Percentiles rank a stretch among this genome's conserved stretches.
Conservation (phyloP, 2,329 filamentous ascomycete species). For the Alternaria viburni region DNA sequence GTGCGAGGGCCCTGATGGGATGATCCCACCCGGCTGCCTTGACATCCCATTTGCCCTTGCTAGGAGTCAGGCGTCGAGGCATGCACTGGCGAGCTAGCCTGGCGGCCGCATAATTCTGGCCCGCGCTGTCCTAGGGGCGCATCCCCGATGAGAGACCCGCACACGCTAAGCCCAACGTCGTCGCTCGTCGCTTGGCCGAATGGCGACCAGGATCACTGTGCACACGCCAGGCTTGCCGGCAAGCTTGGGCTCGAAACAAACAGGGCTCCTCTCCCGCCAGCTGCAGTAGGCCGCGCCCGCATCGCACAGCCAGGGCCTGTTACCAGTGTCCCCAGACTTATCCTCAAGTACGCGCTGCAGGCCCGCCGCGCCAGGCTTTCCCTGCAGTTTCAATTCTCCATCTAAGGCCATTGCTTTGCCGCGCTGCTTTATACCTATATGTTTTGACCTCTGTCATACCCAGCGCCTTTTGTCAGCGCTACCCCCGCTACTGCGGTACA, state of each 20-base stretch:
- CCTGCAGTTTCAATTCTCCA: conserved; percentile 37
- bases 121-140: conserved; percentile 33
- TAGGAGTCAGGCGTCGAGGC: conserved; percentile 32
- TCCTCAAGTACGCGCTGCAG: conserved; percentile 47
- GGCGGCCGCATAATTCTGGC: conserved; percentile 39
- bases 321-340: conserved; percentile 38
- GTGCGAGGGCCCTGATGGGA: conserved; percentile 31
- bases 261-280: conserved; percentile 37
- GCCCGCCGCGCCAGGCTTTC: conserved; percentile 38
- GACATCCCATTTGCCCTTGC: conserved; percentile 46
- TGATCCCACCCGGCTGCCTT: conserved; percentile 34
- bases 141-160: conserved; percentile 42
- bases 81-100: conserved; percentile 26
- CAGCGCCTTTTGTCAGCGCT: conserved; percentile 38
- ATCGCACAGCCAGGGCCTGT: conserved; percentile 42
- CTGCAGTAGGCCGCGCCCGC: conserved; percentile 46
- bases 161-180: conserved; percentile 41
- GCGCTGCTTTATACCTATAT: conserved; percentile 25
- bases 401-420: conserved; percentile 28
- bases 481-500: conserved; percentile 32
- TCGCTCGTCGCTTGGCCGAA: conserved; percentile 37
- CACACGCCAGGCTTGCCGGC: conserved; percentile 34
- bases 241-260: conserved; percentile 41
- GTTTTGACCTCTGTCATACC: conserved; percentile 31
- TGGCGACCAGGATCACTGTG: conserved; percentile 32